These are phyloP conservation scores for Penicillium pancosmium DNA, from an alignment of 495 filamentous ascomycete species.

Conservation along the genomic window DNA sequence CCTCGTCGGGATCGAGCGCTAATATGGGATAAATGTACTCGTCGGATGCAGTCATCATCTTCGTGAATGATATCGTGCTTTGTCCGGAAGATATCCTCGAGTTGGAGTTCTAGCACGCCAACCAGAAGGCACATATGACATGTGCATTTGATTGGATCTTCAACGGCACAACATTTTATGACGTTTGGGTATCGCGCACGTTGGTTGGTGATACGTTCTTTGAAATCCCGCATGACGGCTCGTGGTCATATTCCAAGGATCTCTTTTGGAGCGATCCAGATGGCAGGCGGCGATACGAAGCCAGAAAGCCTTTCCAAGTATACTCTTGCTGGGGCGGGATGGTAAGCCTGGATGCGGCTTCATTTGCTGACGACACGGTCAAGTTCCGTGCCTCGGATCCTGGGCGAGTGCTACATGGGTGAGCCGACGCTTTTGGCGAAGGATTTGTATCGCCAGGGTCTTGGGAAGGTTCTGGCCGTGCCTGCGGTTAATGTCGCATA, in stretches of 20 bases:
- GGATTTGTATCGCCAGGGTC: constrained; percentile 49
- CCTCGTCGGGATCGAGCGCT: constrained; percentile 12
- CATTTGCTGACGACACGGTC: constrained; percentile 33
- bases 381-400: constrained; percentile 37
- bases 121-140: constrained; percentile 51
- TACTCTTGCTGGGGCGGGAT: constrained; percentile 59
- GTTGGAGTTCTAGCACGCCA: constrained; percentile 45
- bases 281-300: constrained; percentile 26
- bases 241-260: constrained; percentile 43
- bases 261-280: constrained; percentile 48
- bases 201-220: constrained; percentile 55
- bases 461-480: constrained; percentile 52
- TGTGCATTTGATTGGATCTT: constrained; percentile 59
- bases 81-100: constrained; percentile 59
- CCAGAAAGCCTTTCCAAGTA: constrained; percentile 50
- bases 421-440: constrained; percentile 53
- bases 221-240: constrained; percentile 47
- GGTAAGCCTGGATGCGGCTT: constrained; percentile 34
- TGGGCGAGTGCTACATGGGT: constrained; percentile 49
- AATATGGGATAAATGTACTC: constrained; percentile 13
- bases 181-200: constrained; percentile 53
- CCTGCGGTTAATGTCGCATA: constrained; percentile 53
- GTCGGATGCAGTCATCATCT: constrained; percentile 45
- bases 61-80: constrained; percentile 52
- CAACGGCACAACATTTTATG: constrained; percentile 48